Conservation (phyloP, 2,329 filamentous ascomycete genomes). For the Neoarthrinium moseri region DNA sequence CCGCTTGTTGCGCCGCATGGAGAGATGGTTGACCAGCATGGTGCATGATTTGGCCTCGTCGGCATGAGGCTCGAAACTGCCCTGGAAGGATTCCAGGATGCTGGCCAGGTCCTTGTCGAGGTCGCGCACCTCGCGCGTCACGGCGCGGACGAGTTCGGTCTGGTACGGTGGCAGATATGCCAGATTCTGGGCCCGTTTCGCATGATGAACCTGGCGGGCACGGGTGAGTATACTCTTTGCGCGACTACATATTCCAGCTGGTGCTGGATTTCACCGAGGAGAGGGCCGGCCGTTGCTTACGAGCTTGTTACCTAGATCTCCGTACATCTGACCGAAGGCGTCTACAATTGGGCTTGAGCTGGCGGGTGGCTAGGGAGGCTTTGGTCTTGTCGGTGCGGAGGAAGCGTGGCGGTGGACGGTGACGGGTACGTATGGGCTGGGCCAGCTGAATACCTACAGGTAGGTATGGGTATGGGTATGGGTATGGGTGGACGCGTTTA, state of each 20-base stretch:
- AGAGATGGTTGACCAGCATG: constrained; percentile 88
- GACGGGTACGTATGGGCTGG: too few species aligned
- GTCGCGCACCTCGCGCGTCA: constrained; percentile 89
- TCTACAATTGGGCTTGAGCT: not conserved
- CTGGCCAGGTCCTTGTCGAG: constrained; percentile 81
- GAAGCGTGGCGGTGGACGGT: too few species aligned
- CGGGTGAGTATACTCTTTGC: constrained; percentile 10
- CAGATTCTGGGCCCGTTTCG: constrained; percentile 89
- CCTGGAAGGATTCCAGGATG: constrained; percentile 79
- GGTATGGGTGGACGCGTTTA: too few species aligned
- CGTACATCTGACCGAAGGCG: constrained; percentile 65
- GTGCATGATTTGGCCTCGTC: constrained; percentile 85
- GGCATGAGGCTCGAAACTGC: constrained; percentile 79
- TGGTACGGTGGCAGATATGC: constrained; percentile 87
- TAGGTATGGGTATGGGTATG: too few species aligned
- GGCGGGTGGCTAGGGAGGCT: too few species aligned
- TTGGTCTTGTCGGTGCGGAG: too few species aligned
- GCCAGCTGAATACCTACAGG: too few species aligned
- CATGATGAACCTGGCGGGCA: constrained; percentile 75
- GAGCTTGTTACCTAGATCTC: constrained; percentile 82
- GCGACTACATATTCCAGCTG: too few species aligned
- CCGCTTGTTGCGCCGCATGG: constrained; percentile 93
- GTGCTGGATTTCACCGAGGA: not conserved
- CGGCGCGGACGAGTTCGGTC: constrained; percentile 82
- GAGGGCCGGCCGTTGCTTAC: constrained; percentile 50